These are phyloP conservation scores for Fomitopsis betulina DNA, from an alignment of 1,284 basidiomycete species.

Conservation along the genomic window DNA sequence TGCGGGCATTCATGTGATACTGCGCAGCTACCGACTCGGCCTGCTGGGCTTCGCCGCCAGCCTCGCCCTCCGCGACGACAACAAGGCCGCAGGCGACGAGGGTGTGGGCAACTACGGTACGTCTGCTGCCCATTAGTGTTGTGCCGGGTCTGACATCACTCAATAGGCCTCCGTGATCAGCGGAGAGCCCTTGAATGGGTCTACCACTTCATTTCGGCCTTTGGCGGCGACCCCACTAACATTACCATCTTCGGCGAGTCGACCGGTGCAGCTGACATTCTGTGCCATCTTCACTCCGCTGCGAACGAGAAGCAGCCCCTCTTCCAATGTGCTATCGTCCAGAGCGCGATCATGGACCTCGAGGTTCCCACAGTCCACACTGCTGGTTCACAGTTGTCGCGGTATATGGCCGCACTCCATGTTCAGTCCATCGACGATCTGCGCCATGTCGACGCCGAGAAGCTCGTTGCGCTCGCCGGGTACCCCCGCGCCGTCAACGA, in stretches of 20 bases:
- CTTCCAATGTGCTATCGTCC: constrained; percentile 64
- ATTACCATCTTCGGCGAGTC: constrained; percentile 69
- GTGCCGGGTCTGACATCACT: constrained; percentile 2
- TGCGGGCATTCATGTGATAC: constrained; percentile 10
- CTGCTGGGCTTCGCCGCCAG: constrained; percentile 69
- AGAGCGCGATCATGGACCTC: constrained; percentile 58
- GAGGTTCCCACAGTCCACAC: constrained; percentile 52
- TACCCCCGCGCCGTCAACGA: constrained; percentile 60
- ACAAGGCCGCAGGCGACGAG: constrained; percentile 53
- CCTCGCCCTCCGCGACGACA: constrained; percentile 59
- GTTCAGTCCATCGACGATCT: constrained; percentile 55
- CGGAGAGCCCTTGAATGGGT: constrained; percentile 68
- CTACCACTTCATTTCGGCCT: constrained; percentile 56
- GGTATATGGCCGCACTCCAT: constrained; percentile 50
- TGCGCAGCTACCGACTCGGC: constrained; percentile 64
- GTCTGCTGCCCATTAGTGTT: constrained; percentile 13
- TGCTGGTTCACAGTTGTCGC: constrained; percentile 63
- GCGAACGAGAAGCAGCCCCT: constrained; percentile 54
- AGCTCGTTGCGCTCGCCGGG: constrained; percentile 45
- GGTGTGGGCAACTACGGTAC: constrained; percentile 75
- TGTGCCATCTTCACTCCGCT: constrained; percentile 64
- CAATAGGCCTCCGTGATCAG: constrained; percentile 64
- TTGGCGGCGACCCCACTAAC: constrained; percentile 69
- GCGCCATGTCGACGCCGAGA: constrained; percentile 48
- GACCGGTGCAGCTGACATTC: constrained; percentile 67